Evolutionary conservation across 1,284 basidiomycete genomes (phyloP).

Genomic region (Phenoliferia sp.): DNA sequence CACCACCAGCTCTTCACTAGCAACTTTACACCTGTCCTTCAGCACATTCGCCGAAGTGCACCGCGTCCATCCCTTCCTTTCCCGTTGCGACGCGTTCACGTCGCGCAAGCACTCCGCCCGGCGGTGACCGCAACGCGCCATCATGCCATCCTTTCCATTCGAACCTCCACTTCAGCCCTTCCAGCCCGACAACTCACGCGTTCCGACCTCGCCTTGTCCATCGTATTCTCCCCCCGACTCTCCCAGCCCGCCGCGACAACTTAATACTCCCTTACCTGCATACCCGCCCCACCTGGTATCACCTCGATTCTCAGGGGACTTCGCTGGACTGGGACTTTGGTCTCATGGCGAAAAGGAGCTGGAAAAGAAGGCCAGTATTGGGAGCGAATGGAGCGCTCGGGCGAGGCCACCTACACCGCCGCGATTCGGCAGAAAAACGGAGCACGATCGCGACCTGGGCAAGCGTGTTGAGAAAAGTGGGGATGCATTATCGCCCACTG

Average conservation of each 20-base stretch:
- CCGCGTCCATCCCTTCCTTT: no score
- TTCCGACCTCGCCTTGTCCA: no score
- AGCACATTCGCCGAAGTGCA: no score
- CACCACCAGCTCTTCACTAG: no score
- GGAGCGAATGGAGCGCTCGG: no score
- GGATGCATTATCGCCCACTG: no score
- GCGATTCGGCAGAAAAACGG: neutral
- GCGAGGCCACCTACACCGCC: neutral
- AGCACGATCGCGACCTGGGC: neutral
- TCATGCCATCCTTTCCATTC: slow-evolving; percentile 5
- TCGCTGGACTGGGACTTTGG: neutral
- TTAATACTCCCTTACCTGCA: neutral
- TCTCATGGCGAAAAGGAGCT: neutral
- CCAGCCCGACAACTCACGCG: no score
- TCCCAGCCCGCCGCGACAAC: neutral
- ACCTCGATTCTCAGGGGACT: neutral
- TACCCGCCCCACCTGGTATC: neutral
- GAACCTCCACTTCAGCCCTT: slow-evolving; percentile 10
- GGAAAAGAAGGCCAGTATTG: neutral
- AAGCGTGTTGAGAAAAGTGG: no score
- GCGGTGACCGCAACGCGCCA: neutral
- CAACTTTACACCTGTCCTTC: no score
- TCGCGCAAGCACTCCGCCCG: neutral
- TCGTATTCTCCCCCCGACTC: slow-evolving; percentile 1
- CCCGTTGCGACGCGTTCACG: neutral